Percentiles rank a stretch among this genome's conserved stretches.
Conservation (phyloP, 805 yeast species). For the Candida insectalens region DNA sequence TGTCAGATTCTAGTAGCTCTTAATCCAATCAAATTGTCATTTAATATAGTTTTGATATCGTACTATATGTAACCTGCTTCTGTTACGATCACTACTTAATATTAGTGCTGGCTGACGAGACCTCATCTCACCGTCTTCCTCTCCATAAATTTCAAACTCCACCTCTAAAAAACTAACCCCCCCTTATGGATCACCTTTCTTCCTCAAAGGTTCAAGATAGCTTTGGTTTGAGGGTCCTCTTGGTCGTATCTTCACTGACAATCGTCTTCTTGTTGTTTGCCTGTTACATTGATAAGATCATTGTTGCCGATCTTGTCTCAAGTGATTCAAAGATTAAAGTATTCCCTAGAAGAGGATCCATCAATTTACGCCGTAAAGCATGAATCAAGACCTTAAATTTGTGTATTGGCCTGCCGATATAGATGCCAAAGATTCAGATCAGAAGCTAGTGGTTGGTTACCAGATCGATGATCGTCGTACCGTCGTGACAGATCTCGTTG, state of each 20-base stretch:
- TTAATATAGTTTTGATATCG: too few species aligned
- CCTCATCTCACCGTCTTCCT: too few species aligned
- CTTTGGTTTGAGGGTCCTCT: constrained; percentile 3
- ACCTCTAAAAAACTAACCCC: too few species aligned
- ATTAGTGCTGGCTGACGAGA: too few species aligned
- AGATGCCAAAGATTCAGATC: constrained; percentile 1
- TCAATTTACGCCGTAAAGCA: constrained; percentile 2
- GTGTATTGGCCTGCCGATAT: constrained; percentile 25
- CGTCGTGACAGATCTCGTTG: constrained; percentile 18
- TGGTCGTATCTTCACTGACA: constrained; percentile 3
- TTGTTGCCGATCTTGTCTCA: constrained; percentile 3
- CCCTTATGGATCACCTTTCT: too few species aligned
- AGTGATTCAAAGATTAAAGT: constrained; percentile 3
- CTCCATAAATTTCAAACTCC: too few species aligned
- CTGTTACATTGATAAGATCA: constrained; percentile 3
- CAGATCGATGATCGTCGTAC: constrained; percentile 10
- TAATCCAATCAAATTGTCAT: too few species aligned
- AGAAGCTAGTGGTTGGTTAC: constrained; percentile 20
- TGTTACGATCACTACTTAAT: too few species aligned
- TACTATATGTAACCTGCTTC: too few species aligned
- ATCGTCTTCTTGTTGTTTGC: constrained; percentile 2
- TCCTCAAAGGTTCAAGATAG: constrained; percentile 1
- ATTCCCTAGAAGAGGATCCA: constrained; percentile 10
- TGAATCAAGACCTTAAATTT: constrained; percentile 2
- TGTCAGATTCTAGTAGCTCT: too few species aligned